Base-by-base conservation (phyloP, 2,329 filamentous ascomycete genomes). In the Sporothrix schenckii region DNA sequence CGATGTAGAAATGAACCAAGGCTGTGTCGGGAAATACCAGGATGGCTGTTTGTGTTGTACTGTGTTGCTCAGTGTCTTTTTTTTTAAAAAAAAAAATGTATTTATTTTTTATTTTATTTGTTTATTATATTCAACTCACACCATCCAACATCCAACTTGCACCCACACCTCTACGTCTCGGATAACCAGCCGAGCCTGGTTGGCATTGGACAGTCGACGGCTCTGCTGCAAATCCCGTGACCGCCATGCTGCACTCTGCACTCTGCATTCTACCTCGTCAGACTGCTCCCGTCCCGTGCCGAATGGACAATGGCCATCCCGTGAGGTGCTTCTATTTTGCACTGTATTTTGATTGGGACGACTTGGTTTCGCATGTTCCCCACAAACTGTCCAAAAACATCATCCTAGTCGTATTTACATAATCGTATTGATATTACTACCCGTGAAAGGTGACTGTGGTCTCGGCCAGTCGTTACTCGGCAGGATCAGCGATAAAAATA, bases 251-350 rank as follows among this genome's bases (percentile, higher is more conserved):
- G n/a, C 50, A 50, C n/a, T 53, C 50, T 24, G 27, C 44, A 16
- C 14, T 53, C 50, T 53, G n/a, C 50, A 21, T 10, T 53, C 50
- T 24, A 5, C 24, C 14, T 61, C 24, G 19, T 11, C 24, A 49
- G 56, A 61, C 34, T 39, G 34, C 41, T 61, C n/a, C 44, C 67
- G 44, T 19, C 54, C 39, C 67, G 53, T 68, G 66, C 66, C 65
- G 39, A 19, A n/a, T 49, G 4, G 24, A 41, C 39, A 34, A 68
- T 34, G 7, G 9, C 34, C 34, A 34, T 34, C 34, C 34, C 34
- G 34, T 34, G 6, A 7, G 34, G 34, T 34, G 34, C 6, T 34
- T 34, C 27, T 30, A 9, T 19, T 47, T 49, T 49, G 19, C 41
- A 41, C 44, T 41, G n/a, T 63, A 63, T n/a, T 30, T 41, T 30